Evolutionary conservation across 2,329 filamentous ascomycete species (phyloP), one percentile per base, ranked within the genome.

Genomic region (Pseudohalonectria lignicola): DNA sequence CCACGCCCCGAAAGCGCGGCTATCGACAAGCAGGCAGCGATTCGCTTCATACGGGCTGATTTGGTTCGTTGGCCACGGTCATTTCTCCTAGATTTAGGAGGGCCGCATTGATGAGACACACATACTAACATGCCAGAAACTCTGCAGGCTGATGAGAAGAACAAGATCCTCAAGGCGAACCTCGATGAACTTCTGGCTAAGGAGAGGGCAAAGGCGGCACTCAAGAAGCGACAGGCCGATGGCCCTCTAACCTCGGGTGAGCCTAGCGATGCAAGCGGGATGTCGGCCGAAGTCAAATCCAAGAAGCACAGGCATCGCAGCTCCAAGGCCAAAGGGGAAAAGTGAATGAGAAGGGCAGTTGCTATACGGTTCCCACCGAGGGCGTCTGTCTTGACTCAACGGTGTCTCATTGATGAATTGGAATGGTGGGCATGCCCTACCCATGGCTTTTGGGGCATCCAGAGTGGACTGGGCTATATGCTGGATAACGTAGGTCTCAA

Each of bases 21-120:
- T 1, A 62, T 85, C 45, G 75, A 95, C 53, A 88, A 83, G 49
- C 74, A 76, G 46, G 88, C 86, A 5, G 84, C 86, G 12, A 76
- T 74, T 37, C 74, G 90, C 36, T 84, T 98, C 43, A 79, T 98
- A 50, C 86, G 82, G 53, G 76, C 85, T 43, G 86, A 84, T 38
- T 62, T 96, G 51, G 81, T 85, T 63, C 49, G 73, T 55, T 26
- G 23, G 8, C 23, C n/a, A n/a, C n/a, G n/a, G n/a, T 13, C 25
- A 26, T 18, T 10, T n/a, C n/a, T n/a, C n/a, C n/a, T n/a, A n/a
- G n/a, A n/a, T n/a, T n/a, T n/a, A n/a, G n/a, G n/a, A n/a, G n/a
- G n/a, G n/a, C n/a, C n/a, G n/a, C n/a, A n/a, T n/a, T n/a, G n/a
- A n/a, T n/a, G n/a, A n/a, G n/a, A n/a, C n/a, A n/a, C n/a, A n/a